Evolutionary conservation across 768 basidiomycete species (phyloP).

Genomic region (Lactarius trivialis): DNA sequence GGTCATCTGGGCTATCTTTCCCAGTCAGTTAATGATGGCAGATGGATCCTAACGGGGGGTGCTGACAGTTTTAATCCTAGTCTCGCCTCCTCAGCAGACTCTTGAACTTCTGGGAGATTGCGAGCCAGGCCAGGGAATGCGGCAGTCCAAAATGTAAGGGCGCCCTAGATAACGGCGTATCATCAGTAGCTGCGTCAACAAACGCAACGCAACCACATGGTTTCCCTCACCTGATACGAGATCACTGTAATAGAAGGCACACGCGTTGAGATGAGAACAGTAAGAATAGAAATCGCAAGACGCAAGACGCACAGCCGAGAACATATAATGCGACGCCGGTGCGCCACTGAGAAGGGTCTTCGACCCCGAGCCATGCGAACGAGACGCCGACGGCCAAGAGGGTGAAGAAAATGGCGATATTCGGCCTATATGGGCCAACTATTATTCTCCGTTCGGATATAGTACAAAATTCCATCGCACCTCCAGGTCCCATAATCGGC

Average conservation of each 20-base stretch:
- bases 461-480: slow-evolving; percentile 28
- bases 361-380: slow-evolving; percentile 74
- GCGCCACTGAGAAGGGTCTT: slow-evolving; percentile 57
- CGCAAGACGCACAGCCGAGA: slow-evolving; percentile 45
- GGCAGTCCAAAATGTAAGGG: slow-evolving; percentile 78
- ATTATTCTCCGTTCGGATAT: background rate
- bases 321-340: slow-evolving; percentile 57
- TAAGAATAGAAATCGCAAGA: background rate
- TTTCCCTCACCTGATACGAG: slow-evolving; percentile 51
- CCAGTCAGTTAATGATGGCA: background rate
- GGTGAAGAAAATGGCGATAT: slow-evolving; percentile 73
- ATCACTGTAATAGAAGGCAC: slow-evolving; percentile 42
- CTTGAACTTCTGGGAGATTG: slow-evolving; percentile 61
- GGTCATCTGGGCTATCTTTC: slow-evolving; percentile 39
- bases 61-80: slow-evolving; percentile 44
- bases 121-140: slow-evolving; percentile 72
- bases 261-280: background rate
- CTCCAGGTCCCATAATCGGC: slow-evolving; percentile 81
- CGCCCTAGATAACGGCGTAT: slow-evolving; percentile 36
- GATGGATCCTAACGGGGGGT: background rate
- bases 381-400: slow-evolving; percentile 57
- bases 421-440: slow-evolving; percentile 41
- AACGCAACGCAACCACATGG: background rate
- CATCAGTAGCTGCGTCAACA: background rate
- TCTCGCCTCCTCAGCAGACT: slow-evolving; percentile 38